Conservation (phyloP, 768 basidiomycete species). For the Collybia nuda region DNA sequence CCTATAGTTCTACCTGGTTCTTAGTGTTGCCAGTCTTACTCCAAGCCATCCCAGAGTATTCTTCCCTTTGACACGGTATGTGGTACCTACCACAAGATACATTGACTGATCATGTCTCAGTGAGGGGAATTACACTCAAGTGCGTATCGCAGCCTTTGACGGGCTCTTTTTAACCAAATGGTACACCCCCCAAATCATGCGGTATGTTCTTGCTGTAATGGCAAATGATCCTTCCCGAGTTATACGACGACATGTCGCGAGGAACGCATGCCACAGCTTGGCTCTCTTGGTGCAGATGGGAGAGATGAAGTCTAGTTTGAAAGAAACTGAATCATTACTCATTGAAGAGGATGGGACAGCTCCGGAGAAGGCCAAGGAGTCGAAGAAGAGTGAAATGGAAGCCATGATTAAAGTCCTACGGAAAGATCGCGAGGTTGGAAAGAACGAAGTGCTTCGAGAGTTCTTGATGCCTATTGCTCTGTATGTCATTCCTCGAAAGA, state of each 20-base stretch:
- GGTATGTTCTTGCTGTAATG: conserved; percentile 86
- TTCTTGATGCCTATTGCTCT: conserved; percentile 79
- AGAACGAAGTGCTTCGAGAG: conserved; percentile 77
- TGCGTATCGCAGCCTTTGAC: conserved; percentile 93
- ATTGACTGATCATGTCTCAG: conserved; percentile 38
- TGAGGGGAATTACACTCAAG: conserved; percentile 91
- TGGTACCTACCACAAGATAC: neutral
- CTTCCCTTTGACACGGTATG: conserved; percentile 86
- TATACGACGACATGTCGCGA: conserved; percentile 85
- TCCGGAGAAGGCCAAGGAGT: conserved; percentile 69
- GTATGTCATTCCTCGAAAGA: conserved; percentile 39
- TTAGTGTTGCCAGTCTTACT: conserved; percentile 75
- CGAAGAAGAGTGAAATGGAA: conserved; percentile 82
- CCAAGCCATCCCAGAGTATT: conserved; percentile 77
- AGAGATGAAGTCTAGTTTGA: conserved; percentile 76
- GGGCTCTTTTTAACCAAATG: conserved; percentile 88
- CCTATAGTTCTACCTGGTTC: conserved; percentile 72
- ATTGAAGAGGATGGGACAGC: conserved; percentile 85
- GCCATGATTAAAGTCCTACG: conserved; percentile 83
- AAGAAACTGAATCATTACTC: conserved; percentile 74
- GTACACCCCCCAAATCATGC: conserved; percentile 82
- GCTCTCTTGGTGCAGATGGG: conserved; percentile 86
- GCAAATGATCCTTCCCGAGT: conserved; percentile 80
- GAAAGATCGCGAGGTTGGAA: conserved; percentile 83
- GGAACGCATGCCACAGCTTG: conserved; percentile 82